These are phyloP conservation scores for Kodamaea leandrae DNA, from an alignment of 805 yeast genomes.

Conservation along the genomic window DNA sequence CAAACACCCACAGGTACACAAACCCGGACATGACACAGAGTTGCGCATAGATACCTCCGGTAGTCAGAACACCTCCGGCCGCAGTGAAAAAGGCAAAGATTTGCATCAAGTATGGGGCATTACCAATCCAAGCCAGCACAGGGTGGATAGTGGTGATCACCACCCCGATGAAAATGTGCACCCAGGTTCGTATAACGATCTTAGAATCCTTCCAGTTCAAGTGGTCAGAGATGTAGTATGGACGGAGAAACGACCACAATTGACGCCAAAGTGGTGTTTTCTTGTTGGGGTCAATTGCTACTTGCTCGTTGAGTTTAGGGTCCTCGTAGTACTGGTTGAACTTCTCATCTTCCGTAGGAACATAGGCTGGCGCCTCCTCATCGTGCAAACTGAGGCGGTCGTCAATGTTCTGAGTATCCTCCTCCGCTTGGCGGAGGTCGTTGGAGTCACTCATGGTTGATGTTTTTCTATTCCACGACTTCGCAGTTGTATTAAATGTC, in stretches of 20 bases:
- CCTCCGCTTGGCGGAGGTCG: constrained; percentile 3
- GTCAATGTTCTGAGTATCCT: not conserved
- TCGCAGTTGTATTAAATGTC: not conserved
- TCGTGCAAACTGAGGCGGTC: constrained; percentile 6
- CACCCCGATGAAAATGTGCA: constrained; percentile 27
- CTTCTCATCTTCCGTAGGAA: not conserved
- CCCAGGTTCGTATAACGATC: constrained; percentile 23
- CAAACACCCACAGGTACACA: constrained; percentile 23
- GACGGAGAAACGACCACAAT: constrained; percentile 14
- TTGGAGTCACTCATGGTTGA: constrained; percentile 5
- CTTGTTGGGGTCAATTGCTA: not conserved
- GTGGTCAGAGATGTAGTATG: constrained; percentile 27
- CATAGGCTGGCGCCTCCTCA: constrained; percentile 1
- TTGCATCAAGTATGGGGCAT: constrained; percentile 27
- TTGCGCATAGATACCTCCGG: constrained; percentile 17
- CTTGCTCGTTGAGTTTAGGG: constrained; percentile 5
- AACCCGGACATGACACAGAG: constrained; percentile 17
- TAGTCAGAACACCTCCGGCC: constrained; percentile 28
- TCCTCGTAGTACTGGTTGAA: constrained; percentile 5
- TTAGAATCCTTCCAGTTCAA: constrained; percentile 26
- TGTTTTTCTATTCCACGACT: no score
- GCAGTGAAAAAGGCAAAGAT: constrained; percentile 26
- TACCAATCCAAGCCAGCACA: constrained; percentile 28
- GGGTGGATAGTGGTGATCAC: constrained; percentile 24
- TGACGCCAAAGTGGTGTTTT: constrained; percentile 15